Evolutionary conservation across 441 rosid species (phyloP).

Genomic region (Jatropha podagrica): DNA sequence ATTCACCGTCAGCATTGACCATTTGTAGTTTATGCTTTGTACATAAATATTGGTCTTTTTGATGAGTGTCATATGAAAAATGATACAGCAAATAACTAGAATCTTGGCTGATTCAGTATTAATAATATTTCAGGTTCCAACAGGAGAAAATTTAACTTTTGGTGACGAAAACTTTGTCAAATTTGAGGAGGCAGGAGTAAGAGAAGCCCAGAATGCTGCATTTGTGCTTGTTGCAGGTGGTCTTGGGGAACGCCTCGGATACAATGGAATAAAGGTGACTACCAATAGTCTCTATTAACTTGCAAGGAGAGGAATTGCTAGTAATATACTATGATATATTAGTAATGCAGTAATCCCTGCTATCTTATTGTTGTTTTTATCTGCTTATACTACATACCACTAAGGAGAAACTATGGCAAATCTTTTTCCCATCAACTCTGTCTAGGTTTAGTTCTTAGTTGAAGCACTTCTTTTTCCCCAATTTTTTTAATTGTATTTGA

Average conservation of each 20-base stretch:
- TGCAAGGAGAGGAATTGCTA: background rate
- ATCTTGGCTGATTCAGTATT: conserved; percentile 13
- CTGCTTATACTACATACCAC: background rate
- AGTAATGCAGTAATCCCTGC: background rate
- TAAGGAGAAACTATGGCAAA: background rate
- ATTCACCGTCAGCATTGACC: background rate
- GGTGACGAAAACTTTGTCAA: conserved; percentile 70
- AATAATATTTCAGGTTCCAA: conserved; percentile 64
- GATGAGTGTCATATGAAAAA: background rate
- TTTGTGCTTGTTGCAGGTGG: conserved; percentile 99
- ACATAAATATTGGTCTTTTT: conserved; percentile 3
- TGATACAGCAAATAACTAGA: background rate
- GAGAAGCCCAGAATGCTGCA: conserved; percentile 80
- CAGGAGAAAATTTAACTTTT: conserved; percentile 72
- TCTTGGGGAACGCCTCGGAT: conserved; percentile 97
- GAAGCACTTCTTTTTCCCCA: background rate
- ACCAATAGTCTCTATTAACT: background rate
- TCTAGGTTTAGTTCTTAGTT: background rate
- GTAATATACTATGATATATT: background rate
- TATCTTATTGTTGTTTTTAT: background rate
- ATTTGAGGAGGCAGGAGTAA: conserved; percentile 77
- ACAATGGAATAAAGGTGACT: conserved; percentile 91
- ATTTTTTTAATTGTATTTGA: background rate
- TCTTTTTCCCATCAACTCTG: background rate
- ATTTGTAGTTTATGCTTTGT: background rate